Conservation (phyloP, 2,329 filamentous ascomycete species). For the Diaporthe sp. region DNA sequence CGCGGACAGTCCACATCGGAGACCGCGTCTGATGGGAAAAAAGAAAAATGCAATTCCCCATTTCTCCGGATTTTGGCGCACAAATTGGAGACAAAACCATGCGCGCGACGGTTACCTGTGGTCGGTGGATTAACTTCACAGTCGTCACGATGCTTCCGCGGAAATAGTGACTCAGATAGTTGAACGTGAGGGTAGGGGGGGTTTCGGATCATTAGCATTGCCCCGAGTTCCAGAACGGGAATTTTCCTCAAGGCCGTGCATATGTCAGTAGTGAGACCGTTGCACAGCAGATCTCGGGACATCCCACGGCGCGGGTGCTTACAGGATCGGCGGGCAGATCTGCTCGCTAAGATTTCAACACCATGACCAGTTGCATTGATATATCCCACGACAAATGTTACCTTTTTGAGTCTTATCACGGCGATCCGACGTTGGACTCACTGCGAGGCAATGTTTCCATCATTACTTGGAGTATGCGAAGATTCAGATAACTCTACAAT, state of each 20-base stretch:
- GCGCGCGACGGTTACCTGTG: too few species aligned
- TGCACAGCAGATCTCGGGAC: not conserved
- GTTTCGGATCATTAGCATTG: not conserved
- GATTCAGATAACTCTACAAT: not conserved
- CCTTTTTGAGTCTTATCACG: not conserved
- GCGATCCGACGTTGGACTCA: not conserved
- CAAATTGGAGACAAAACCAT: not conserved
- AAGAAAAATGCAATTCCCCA: not conserved
- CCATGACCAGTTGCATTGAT: not conserved
- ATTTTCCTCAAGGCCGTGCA: not conserved
- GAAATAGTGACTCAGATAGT: too few species aligned
- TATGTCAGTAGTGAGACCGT: not conserved
- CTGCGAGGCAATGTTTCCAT: not conserved
- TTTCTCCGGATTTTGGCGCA: not conserved
- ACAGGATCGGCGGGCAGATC: not conserved
- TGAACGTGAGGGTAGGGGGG: not conserved
- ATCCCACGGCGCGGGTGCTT: not conserved
- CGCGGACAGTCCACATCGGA: not conserved
- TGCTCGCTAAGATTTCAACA: not conserved
- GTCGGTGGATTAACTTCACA: not conserved
- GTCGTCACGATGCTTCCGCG: not conserved
- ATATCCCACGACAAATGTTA: not conserved
- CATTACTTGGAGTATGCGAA: not conserved
- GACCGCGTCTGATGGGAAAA: not conserved
- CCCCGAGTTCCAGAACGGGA: not conserved